A percentile compares a stretch with the other conserved stretches of the same genome.
Conservation (phyloP, 768 basidiomycete species). For the Tephrocybe rancida region DNA sequence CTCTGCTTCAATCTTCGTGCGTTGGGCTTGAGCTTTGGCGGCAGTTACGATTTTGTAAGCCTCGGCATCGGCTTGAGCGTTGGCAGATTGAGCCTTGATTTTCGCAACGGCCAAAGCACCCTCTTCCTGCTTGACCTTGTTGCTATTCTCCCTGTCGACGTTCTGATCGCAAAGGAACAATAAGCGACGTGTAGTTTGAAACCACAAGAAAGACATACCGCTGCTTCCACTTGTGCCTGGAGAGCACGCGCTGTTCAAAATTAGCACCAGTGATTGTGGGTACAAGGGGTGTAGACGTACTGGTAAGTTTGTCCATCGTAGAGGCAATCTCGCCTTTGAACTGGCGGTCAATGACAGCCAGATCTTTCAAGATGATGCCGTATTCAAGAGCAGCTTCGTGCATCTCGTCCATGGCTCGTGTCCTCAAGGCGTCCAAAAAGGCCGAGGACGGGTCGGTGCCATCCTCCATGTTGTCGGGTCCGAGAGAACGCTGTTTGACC, state of each 20-base stretch:
- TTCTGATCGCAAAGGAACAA: conserved; percentile 44
- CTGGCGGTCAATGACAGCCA: conserved; percentile 87
- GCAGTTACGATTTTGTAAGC: conserved; percentile 75
- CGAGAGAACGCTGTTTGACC: conserved; percentile 82
- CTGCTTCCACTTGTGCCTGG: conserved; percentile 87
- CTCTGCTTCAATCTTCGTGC: conserved; percentile 73
- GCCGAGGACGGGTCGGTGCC: conserved; percentile 69
- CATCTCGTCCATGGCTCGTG: conserved; percentile 87
- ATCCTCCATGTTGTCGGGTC: conserved; percentile 75
- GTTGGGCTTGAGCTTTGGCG: conserved; percentile 72
- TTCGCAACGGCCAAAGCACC: conserved; percentile 76
- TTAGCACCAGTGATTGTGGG: conserved; percentile 7
- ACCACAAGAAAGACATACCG: conserved; percentile 43
- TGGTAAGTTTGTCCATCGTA: conserved; percentile 84
- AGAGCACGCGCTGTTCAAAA: conserved; percentile 60
- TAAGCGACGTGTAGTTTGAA: neutral
- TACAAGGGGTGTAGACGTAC: conserved; percentile 17
- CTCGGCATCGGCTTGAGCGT: conserved; percentile 72
- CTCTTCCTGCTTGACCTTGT: conserved; percentile 85
- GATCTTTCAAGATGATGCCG: conserved; percentile 81
- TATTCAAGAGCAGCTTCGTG: conserved; percentile 81
- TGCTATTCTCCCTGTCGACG: conserved; percentile 85
- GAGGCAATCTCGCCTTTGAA: conserved; percentile 88
- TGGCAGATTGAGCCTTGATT: conserved; percentile 69
- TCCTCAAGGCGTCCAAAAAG: conserved; percentile 81